A percentile compares a stretch with the other conserved stretches of the same genome.
Conservation (phyloP, 2,329 filamentous ascomycete genomes). For the Hymenoscyphus albidus region DNA sequence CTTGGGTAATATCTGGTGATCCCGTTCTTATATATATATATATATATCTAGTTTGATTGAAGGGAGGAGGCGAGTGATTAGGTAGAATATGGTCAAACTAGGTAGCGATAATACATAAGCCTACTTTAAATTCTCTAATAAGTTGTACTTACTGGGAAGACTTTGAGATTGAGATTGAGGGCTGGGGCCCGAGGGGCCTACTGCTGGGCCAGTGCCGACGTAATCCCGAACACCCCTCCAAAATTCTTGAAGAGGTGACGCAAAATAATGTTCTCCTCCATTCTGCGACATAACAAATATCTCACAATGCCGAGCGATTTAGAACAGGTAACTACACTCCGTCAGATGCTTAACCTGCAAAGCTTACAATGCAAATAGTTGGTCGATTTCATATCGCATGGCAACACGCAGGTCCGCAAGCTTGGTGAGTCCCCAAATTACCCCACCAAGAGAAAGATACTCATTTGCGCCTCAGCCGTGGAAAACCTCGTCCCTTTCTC, state of each 20-base stretch:
- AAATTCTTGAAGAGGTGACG: slow-evolving; percentile 1
- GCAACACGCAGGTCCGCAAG: slow-evolving; percentile 84
- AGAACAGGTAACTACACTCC: slow-evolving; percentile 57
- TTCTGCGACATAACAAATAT: neutral
- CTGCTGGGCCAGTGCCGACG: too few relatives aligned
- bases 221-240: slow-evolving; percentile 7
- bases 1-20: too few relatives aligned
- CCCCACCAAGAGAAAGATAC: slow-evolving; percentile 11
- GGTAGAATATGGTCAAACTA: too few relatives aligned
- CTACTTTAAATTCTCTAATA: too few relatives aligned
- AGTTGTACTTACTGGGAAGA: too few relatives aligned
- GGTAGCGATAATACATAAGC: too few relatives aligned
- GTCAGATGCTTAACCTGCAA: neutral
- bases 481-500: slow-evolving; percentile 87
- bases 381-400: slow-evolving; percentile 88
- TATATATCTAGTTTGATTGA: too few relatives aligned
- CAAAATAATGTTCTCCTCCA: neutral
- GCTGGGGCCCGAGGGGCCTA: too few relatives aligned
- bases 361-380: slow-evolving; percentile 50
- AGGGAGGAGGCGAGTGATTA: too few relatives aligned
- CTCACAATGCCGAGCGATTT: slow-evolving; percentile 66
- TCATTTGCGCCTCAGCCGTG: slow-evolving; percentile 51
- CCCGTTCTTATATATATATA: too few relatives aligned
- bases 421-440: slow-evolving; percentile 51
- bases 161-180: too few relatives aligned